These are phyloP conservation scores for Breynia disticha DNA, from an alignment of 441 rosid genomes.

Conservation along the genomic window DNA sequence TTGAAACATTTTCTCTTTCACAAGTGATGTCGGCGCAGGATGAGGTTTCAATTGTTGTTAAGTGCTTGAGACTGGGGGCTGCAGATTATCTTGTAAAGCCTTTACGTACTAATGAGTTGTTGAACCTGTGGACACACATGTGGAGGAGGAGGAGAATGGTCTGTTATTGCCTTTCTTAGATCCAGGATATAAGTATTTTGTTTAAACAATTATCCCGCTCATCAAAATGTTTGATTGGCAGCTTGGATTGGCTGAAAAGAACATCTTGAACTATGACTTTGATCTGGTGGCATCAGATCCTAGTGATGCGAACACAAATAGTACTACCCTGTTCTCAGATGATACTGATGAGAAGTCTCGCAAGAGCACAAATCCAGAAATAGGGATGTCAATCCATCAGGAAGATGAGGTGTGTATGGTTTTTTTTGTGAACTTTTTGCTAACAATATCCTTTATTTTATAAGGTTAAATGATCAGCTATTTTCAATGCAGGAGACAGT, in stretches of 20 bases:
- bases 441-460: background rate
- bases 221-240: slow-evolving; percentile 33
- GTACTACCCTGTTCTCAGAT: slow-evolving; percentile 81
- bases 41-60: slow-evolving; percentile 87
- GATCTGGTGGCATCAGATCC: slow-evolving; percentile 81
- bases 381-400: slow-evolving; percentile 41
- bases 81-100: slow-evolving; percentile 81
- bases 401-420: slow-evolving; percentile 55
- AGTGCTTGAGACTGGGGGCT: slow-evolving; percentile 86
- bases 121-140: slow-evolving; percentile 98
- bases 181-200: background rate
- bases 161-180: slow-evolving; percentile 15
- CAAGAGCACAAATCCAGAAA: slow-evolving; percentile 47
- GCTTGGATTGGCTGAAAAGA: slow-evolving; percentile 92
- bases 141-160: slow-evolving; percentile 98
- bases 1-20: slow-evolving; percentile 20
- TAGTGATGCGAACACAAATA: slow-evolving; percentile 90
- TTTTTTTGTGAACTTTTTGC: too few relatives aligned
- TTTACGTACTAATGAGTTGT: slow-evolving; percentile 75
- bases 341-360: slow-evolving; percentile 85
- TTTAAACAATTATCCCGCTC: slow-evolving; percentile 5
- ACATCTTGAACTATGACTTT: slow-evolving; percentile 67
- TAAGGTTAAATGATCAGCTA: too few relatives aligned
- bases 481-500: too few relatives aligned
- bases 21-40: slow-evolving; percentile 97